Base-by-base conservation (phyloP, 179 eudicot genomes). In the Spinacia oleracea region DNA sequence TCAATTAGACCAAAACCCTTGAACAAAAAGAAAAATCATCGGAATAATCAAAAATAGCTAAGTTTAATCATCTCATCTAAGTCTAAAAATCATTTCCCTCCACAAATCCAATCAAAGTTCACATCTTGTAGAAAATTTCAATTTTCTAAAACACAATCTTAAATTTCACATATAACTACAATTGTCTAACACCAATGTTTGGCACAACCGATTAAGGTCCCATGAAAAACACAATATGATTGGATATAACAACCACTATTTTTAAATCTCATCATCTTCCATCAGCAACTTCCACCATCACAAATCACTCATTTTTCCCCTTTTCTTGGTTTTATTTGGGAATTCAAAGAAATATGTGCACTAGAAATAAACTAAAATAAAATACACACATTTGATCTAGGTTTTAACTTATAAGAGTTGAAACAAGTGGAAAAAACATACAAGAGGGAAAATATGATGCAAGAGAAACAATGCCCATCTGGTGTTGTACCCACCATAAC, bases 401-500 rank as follows among this genome's bases (percentile, higher is more conserved):
- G 53, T 9, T 14, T 12, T 15, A 58, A 4, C n/a, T n/a, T n/a
- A n/a, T n/a, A 8, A 15, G 29, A 23, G 46, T n/a, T 0, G 64
- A 14, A 46, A 72, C 29, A 38, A 35, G 25, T 32, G 50, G 10
- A 25, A 29, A 25, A 48, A 56, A 76, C 1, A 64, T 92, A 93
- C 97, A 90, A 91, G 80, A 51, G 93, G 95, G 85, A 95, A 95
- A 69, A 93, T 76, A 35, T 91, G 97, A 76, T 89, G 90, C 84
- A 95, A 80, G 55, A 95, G 84, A 85, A 91, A 91, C 82, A 91
- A 80, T 45, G 98, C 98, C 98, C 97, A 93, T 65, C 92, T 91
- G 21, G 94, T 91, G 35, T 84, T 95, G 83, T 95, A 95, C 65
- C 98, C 98, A 79, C 97, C 90, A 81, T 90, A 93, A 9, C 98